These are phyloP conservation scores for Fusarium torulosum DNA, from an alignment of 2,329 filamentous ascomycete species.

Conservation along the genomic window DNA sequence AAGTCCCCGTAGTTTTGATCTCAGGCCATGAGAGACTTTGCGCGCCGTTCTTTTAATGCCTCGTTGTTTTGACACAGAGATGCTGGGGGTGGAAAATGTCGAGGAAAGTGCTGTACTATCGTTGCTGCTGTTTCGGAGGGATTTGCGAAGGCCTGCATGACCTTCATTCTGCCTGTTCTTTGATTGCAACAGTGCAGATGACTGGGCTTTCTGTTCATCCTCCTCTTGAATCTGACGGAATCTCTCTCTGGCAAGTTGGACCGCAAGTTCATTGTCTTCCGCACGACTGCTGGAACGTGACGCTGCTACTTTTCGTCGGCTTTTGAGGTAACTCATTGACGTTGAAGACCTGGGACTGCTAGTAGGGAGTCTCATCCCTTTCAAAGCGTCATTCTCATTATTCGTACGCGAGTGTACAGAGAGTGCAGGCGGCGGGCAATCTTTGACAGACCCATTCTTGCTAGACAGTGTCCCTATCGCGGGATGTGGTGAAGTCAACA, in stretches of 20 bases:
- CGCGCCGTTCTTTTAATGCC: conserved; percentile 66
- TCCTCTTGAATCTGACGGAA: conserved; percentile 54
- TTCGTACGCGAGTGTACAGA: conserved; percentile 24
- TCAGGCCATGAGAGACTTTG: conserved; percentile 72
- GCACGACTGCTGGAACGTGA: conserved; percentile 34
- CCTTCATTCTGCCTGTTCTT: conserved; percentile 53
- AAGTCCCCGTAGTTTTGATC: conserved; percentile 67
- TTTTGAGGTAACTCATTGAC: conserved; percentile 67
- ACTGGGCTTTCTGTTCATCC: conserved; percentile 54
- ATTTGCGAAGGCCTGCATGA: conserved; percentile 59
- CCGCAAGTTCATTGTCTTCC: conserved; percentile 51
- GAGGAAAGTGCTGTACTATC: conserved; percentile 52
- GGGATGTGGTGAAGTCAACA: conserved; percentile 57
- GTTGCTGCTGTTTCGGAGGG: conserved; percentile 63
- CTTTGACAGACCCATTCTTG: conserved; percentile 19
- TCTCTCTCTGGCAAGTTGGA: conserved; percentile 54
- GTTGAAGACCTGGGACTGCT: conserved; percentile 60
- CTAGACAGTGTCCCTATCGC: conserved; percentile 27
- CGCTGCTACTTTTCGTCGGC: conserved; percentile 46
- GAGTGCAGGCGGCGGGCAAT: conserved; percentile 16
- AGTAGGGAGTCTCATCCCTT: conserved; percentile 4
- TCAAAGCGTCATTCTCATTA: conserved; percentile 50
- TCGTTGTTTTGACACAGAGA: conserved; percentile 45
- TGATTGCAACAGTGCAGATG: conserved; percentile 60
- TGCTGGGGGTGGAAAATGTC: conserved; percentile 46